These are phyloP conservation scores for Phytophthora crassamura DNA, from an alignment of 352 stramenopile species.

Conservation along the genomic window DNA sequence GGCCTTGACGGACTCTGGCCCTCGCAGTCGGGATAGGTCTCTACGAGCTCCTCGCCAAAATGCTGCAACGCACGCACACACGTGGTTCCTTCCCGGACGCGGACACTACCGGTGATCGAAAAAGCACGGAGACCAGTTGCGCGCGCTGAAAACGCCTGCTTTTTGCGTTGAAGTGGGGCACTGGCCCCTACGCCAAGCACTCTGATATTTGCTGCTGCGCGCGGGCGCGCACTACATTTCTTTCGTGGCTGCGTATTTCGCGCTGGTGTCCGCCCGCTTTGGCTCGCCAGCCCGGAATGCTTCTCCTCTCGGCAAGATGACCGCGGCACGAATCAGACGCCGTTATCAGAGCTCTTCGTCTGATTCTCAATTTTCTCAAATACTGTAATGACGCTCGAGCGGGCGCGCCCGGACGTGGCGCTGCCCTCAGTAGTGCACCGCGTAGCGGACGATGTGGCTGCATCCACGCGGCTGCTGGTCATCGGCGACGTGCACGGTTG, in stretches of 20 bases:
- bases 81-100: neutral
- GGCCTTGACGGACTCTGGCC: too few relatives aligned
- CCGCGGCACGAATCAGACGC: too few relatives aligned
- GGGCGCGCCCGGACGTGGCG: slow-evolving; percentile 54
- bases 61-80: neutral
- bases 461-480: slow-evolving; percentile 68
- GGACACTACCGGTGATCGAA: neutral
- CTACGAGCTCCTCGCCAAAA: neutral
- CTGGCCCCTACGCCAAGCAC: neutral
- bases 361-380: slow-evolving; percentile 5
- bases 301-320: too few relatives aligned
- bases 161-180: neutral
- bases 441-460: slow-evolving; percentile 39
- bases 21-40: neutral
- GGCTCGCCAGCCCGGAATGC: too few relatives aligned
- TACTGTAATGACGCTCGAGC: slow-evolving; percentile 28
- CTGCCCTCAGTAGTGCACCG: slow-evolving; percentile 57
- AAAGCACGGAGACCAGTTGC: slow-evolving; percentile 17
- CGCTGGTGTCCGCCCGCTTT: too few relatives aligned
- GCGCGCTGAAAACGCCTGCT: slow-evolving; percentile 25
- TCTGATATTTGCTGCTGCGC: slow-evolving; percentile 8
- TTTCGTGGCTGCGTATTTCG: neutral
- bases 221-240: neutral
- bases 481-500: slow-evolving; percentile 94
- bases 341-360: neutral